A percentile compares a stretch with the other conserved stretches of the same genome.
phyloP scores from a whole-genome alignment of 305 asterid genomes.

The Fraxinus dipetala region DNA sequence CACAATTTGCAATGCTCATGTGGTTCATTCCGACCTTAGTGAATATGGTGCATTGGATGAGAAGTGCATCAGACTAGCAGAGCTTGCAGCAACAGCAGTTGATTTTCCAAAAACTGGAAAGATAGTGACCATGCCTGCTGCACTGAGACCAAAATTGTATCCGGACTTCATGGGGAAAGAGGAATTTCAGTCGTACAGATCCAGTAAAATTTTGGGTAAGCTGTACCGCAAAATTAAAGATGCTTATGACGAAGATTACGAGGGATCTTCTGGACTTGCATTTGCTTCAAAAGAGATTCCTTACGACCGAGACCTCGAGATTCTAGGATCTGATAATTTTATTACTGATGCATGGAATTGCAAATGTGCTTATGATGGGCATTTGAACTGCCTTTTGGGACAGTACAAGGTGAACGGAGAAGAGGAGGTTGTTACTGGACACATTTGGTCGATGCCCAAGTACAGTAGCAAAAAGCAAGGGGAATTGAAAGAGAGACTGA shows the following conservation, averaged over 20 bases:
- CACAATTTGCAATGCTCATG: conserved; percentile 86
- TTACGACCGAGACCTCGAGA: conserved; percentile 61
- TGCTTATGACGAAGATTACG: conserved; percentile 39
- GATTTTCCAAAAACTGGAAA: conserved; percentile 94
- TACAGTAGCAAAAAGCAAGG: conserved; percentile 60
- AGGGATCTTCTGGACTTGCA: conserved; percentile 25
- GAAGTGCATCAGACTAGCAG: conserved; percentile 77
- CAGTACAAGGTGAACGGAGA: conserved; percentile 73
- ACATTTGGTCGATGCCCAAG: conserved; percentile 88
- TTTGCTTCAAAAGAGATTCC: conserved; percentile 31
- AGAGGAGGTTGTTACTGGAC: conserved; percentile 83
- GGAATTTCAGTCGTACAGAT: conserved; percentile 57
- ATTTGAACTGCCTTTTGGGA: conserved; percentile 64
- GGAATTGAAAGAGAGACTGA: conserved; percentile 79
- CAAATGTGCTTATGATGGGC: conserved; percentile 71
- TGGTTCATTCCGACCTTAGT: conserved; percentile 79
- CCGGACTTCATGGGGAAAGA: conserved; percentile 94
- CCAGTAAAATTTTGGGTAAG: conserved; percentile 63
- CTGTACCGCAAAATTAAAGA: conserved; percentile 61
- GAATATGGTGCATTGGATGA: conserved; percentile 76
- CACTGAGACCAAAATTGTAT: conserved; percentile 67
- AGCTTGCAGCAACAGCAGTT: conserved; percentile 89
- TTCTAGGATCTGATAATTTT: conserved; percentile 45
- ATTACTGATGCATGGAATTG: conserved; percentile 60
- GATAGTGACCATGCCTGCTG: conserved; percentile 56